Conservation (phyloP, 2,329 filamentous ascomycete species). For the Epichloe sp. region DNA sequence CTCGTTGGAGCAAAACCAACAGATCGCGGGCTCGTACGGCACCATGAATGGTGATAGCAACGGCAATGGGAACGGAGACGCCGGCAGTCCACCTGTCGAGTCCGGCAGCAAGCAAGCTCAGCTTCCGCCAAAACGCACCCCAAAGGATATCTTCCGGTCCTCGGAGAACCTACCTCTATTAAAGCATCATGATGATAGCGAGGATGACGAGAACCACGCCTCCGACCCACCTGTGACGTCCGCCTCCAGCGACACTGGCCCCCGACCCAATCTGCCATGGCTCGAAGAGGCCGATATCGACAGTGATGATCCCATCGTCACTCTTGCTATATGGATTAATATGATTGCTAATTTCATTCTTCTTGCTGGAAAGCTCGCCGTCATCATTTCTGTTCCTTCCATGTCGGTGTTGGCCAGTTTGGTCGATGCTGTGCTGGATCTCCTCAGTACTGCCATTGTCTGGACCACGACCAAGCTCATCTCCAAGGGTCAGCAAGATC, state of each 20-base stretch:
- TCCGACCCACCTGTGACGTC: constrained; percentile 14
- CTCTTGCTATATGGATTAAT: constrained; percentile 80
- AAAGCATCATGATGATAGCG: constrained; percentile 26
- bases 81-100: constrained; percentile 17
- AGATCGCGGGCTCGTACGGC: constrained; percentile 14
- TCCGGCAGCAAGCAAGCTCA: constrained; percentile 4
- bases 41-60: constrained; percentile 15
- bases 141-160: constrained; percentile 71
- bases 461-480: constrained; percentile 68
- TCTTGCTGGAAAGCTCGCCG: constrained; percentile 62
- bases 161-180: constrained; percentile 58
- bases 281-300: constrained; percentile 61
- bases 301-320: constrained; percentile 62
- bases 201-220: constrained; percentile 18
- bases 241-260: constrained; percentile 16
- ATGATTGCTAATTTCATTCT: constrained; percentile 65
- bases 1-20: not conserved
- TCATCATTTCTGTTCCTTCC: constrained; percentile 65
- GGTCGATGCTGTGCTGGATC: constrained; percentile 69
- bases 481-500: constrained; percentile 49
- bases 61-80: constrained; percentile 12
- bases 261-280: constrained; percentile 50
- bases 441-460: constrained; percentile 69
- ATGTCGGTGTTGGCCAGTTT: constrained; percentile 70
- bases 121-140: constrained; percentile 59